Conservation (phyloP, 2,329 filamentous ascomycete genomes). For the Cladosporium sp. region DNA sequence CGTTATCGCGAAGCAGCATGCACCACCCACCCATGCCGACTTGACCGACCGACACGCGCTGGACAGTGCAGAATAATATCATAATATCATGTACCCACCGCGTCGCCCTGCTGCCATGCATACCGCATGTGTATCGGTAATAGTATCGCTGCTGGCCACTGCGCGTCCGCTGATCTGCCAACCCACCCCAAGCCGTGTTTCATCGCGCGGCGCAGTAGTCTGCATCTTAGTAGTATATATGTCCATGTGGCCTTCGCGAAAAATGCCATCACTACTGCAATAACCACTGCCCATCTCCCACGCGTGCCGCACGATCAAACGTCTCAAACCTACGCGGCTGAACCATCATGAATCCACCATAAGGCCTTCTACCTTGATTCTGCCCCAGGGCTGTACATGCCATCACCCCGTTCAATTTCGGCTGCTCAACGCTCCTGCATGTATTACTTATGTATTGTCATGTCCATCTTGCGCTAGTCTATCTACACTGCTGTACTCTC, state of each 20-base stretch:
- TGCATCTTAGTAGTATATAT: slow-evolving; percentile 1
- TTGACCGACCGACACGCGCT: not conserved
- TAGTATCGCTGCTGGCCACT: not conserved
- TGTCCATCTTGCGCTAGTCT: slow-evolving; percentile 3
- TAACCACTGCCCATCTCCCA: not conserved
- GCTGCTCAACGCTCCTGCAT: slow-evolving; percentile 17
- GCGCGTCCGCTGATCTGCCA: slow-evolving; percentile 1
- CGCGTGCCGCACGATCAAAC: slow-evolving; percentile 3
- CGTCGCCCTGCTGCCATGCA: not conserved
- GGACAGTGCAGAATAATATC: not conserved
- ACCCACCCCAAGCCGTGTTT: slow-evolving; percentile 1
- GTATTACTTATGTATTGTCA: not conserved
- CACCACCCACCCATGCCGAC: not conserved
- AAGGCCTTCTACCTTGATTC: slow-evolving; percentile 4
- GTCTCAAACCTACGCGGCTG: slow-evolving; percentile 10
- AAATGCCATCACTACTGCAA: not conserved
- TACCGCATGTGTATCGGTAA: not conserved
- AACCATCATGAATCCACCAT: not conserved
- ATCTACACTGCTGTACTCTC: not conserved
- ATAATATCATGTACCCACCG: not conserved
- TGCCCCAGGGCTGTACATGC: slow-evolving; percentile 3
- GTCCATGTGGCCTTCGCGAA: not conserved
- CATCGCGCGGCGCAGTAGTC: not conserved
- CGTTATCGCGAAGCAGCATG: not conserved
- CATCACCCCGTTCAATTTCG: slow-evolving; percentile 18